A percentile compares a stretch with the other conserved stretches of the same genome.
These are phyloP conservation scores for Xylona heveae DNA, from an alignment of 495 filamentous ascomycete species.

Conservation along the genomic window DNA sequence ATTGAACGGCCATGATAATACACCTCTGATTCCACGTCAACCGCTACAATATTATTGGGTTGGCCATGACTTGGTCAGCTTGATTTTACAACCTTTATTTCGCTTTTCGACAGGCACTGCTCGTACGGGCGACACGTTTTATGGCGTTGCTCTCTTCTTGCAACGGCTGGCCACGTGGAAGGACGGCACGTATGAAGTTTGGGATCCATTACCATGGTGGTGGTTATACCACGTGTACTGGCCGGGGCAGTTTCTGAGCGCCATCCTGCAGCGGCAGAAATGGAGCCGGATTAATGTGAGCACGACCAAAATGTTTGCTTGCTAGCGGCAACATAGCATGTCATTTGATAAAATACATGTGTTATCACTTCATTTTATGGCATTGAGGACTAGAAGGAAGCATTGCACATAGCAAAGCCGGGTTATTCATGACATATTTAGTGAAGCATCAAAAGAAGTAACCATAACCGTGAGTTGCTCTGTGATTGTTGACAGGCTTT, in stretches of 20 bases:
- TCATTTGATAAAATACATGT: no score
- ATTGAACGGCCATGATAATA: slow-evolving; percentile 4
- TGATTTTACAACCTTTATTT: slow-evolving; percentile 24
- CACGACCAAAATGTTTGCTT: slow-evolving; percentile 32
- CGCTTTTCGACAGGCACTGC: slow-evolving; percentile 6
- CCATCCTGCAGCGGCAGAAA: slow-evolving; percentile 16
- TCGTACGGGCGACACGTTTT: slow-evolving; percentile 8
- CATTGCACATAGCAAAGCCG: no score
- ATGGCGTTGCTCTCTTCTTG: slow-evolving; percentile 12
- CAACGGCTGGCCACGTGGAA: slow-evolving; percentile 31
- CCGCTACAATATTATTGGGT: slow-evolving; percentile 30
- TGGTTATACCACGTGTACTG: slow-evolving; percentile 39
- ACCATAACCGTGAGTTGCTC: no score
- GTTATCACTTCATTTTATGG: no score
- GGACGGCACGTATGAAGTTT: slow-evolving; percentile 34
- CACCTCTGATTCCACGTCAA: slow-evolving; percentile 12
- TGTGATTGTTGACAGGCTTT: no score
- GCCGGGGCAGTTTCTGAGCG: slow-evolving; percentile 25
- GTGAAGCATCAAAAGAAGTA: no score
- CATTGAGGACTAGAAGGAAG: no score
- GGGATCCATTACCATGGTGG: slow-evolving; percentile 38
- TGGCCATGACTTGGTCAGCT: slow-evolving; percentile 31
- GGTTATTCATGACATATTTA: no score
- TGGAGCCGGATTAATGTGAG: slow-evolving; percentile 40
- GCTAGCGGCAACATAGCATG: no score